These are phyloP conservation scores for Phytophthora ramorum DNA, from an alignment of 352 stramenopile genomes.

Conservation along the genomic window DNA sequence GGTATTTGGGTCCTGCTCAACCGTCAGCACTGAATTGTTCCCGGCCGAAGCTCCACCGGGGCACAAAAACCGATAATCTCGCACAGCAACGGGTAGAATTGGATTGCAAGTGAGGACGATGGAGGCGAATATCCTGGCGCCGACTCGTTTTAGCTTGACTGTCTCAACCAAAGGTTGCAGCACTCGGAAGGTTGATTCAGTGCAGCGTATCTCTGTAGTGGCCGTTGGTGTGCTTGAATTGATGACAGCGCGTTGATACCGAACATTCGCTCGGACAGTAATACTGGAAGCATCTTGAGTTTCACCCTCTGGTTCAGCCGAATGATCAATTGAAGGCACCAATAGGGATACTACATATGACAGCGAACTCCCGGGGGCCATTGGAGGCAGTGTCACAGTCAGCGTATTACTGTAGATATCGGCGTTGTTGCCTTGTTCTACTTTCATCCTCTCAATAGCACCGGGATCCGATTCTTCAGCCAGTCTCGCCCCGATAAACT, in stretches of 20 bases:
- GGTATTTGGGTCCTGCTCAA: constrained; percentile 50
- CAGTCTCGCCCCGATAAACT: constrained; percentile 22
- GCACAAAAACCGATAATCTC: constrained; percentile 41
- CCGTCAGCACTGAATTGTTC: constrained; percentile 5
- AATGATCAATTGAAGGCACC: constrained; percentile 9
- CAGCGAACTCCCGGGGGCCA: constrained; percentile 22
- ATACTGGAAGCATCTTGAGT: constrained; percentile 1
- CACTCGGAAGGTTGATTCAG: constrained; percentile 41
- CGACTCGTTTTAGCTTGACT: constrained; percentile 51
- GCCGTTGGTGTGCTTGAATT: constrained; percentile 12
- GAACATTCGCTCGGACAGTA: constrained; percentile 33
- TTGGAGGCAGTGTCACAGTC: constrained; percentile 26
- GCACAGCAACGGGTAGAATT: constrained; percentile 32
- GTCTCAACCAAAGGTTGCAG: constrained; percentile 41
- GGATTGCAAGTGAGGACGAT: constrained; percentile 53
- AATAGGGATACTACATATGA: constrained; percentile 39
- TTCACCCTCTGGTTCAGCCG: constrained; percentile 15
- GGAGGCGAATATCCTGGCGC: constrained; percentile 31
- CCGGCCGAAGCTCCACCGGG: neutral
- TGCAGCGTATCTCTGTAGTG: constrained; percentile 32
- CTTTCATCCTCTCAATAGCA: neutral
- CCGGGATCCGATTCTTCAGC: neutral
- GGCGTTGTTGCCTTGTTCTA: neutral
- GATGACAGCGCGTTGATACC: constrained; percentile 28
- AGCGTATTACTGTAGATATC: constrained; percentile 17